Conservation (phyloP, 2,329 filamentous ascomycete species). For the Fusarium sp. region DNA sequence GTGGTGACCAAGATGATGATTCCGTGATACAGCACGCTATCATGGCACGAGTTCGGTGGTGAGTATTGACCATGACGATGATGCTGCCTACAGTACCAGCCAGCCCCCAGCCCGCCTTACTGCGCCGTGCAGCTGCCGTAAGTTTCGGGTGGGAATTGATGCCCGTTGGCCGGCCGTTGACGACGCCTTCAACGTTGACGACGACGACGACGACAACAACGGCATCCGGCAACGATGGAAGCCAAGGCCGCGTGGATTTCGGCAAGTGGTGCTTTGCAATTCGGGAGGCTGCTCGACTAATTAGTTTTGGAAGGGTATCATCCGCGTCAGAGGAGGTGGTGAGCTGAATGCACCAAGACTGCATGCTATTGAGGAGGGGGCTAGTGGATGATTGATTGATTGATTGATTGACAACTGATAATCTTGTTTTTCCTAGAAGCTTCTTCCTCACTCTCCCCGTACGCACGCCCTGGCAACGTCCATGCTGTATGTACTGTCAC, state of each 20-base stretch:
- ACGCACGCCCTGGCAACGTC: constrained; percentile 6
- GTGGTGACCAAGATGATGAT: constrained; percentile 2
- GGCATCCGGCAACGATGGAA: neutral
- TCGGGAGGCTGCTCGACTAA: neutral
- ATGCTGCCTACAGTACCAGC: constrained; percentile 4
- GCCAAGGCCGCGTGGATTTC: neutral
- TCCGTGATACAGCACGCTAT: constrained; percentile 10
- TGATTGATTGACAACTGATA: constrained; percentile 25
- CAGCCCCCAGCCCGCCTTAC: neutral
- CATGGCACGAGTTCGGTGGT: constrained; percentile 1
- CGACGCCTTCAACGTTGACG: neutral
- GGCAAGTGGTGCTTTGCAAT: constrained; percentile 27
- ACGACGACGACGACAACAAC: neutral
- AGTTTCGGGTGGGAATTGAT: neutral
- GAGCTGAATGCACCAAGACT: constrained; percentile 5
- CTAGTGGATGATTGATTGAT: constrained; percentile 16
- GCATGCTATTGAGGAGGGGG: neutral
- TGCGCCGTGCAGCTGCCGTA: neutral
- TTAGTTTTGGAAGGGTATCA: neutral
- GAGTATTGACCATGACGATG: neutral
- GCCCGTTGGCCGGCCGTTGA: neutral
- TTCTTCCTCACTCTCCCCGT: neutral
- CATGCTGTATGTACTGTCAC: neutral
- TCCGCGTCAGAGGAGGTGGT: neutral
- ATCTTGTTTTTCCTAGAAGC: constrained; percentile 11